A percentile compares a stretch with the other conserved stretches of the same genome.
Conservation (phyloP, 441 rosid species). For the Aquilaria agallochum region DNA sequence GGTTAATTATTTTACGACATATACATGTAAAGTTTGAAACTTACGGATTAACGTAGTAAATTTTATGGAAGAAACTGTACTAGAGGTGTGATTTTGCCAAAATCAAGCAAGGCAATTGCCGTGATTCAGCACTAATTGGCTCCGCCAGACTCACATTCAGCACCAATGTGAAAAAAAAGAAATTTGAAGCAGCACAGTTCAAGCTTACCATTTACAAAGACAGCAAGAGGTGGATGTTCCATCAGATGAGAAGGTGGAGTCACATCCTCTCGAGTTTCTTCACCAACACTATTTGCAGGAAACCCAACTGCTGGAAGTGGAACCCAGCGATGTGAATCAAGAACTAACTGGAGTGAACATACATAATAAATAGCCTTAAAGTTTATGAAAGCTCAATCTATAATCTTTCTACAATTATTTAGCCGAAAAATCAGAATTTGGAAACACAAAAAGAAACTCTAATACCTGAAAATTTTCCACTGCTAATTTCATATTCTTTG, state of each 20-base stretch:
- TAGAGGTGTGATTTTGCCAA: too few species aligned
- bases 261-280: constrained; percentile 82
- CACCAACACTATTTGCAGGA: constrained; percentile 48
- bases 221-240: constrained; percentile 99
- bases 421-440: constrained; percentile 7
- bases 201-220: constrained; percentile 75
- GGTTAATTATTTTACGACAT: too few species aligned
- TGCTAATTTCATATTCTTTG: constrained; percentile 79
- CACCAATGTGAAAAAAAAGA: neutral
- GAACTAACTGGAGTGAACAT: constrained; percentile 63
- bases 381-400: too few species aligned
- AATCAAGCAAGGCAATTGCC: too few species aligned
- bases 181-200: constrained; percentile 7
- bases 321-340: constrained; percentile 98
- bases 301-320: constrained; percentile 89
- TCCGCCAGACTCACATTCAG: too few species aligned
- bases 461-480: constrained; percentile 86
- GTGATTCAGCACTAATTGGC: too few species aligned
- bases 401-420: too few species aligned
- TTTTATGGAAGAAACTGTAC: too few species aligned
- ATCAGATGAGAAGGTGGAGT: constrained; percentile 87
- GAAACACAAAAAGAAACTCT: constrained; percentile 1
- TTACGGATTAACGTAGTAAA: too few species aligned
- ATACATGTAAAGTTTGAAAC: too few species aligned
- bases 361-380: too few species aligned